Evolutionary conservation across 176 grass and related monocot genomes (phyloP).

Genomic region (Luzula sylvatica): DNA sequence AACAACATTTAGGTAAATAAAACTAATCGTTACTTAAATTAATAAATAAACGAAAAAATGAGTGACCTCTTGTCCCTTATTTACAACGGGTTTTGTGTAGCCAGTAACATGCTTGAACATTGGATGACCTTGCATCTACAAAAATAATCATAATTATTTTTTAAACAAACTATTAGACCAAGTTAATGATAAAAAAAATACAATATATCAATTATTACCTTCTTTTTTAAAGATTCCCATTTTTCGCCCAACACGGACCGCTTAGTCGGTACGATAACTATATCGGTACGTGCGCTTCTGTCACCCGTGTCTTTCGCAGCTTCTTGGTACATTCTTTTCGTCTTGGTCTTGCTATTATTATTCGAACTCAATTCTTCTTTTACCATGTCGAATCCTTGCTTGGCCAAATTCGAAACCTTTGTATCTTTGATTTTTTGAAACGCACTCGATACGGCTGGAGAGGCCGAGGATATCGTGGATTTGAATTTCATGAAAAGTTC

Average conservation of each 20-base stretch:
- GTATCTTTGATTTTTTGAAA: slow-evolving; percentile 24
- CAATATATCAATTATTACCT: slow-evolving; percentile 32
- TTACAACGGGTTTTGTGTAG: slow-evolving; percentile 60
- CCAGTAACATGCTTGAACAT: slow-evolving; percentile 43
- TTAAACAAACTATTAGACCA: slow-evolving; percentile 2
- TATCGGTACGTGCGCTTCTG: slow-evolving; percentile 32
- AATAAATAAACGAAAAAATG: background rate
- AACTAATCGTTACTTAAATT: background rate
- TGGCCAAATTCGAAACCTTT: slow-evolving; percentile 18
- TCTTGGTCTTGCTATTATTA: slow-evolving; percentile 9
- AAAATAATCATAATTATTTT: slow-evolving; percentile 21
- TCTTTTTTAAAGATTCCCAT: slow-evolving; percentile 82
- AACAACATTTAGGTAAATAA: background rate
- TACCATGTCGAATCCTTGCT: slow-evolving; percentile 20
- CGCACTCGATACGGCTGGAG: slow-evolving; percentile 7
- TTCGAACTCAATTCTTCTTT: slow-evolving; percentile 13
- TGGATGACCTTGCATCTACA: slow-evolving; percentile 49
- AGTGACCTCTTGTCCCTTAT: slow-evolving; percentile 69
- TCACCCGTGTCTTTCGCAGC: slow-evolving; percentile 9
- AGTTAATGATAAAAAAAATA: background rate
- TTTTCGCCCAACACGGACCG: slow-evolving; percentile 71
- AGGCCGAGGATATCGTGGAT: slow-evolving; percentile 18
- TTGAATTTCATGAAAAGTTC: slow-evolving; percentile 16
- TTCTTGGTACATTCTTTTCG: slow-evolving; percentile 14
- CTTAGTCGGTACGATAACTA: slow-evolving; percentile 70